These are phyloP conservation scores for Neofusicoccum laricinum DNA, from an alignment of 2,329 filamentous ascomycete species.

Conservation along the genomic window DNA sequence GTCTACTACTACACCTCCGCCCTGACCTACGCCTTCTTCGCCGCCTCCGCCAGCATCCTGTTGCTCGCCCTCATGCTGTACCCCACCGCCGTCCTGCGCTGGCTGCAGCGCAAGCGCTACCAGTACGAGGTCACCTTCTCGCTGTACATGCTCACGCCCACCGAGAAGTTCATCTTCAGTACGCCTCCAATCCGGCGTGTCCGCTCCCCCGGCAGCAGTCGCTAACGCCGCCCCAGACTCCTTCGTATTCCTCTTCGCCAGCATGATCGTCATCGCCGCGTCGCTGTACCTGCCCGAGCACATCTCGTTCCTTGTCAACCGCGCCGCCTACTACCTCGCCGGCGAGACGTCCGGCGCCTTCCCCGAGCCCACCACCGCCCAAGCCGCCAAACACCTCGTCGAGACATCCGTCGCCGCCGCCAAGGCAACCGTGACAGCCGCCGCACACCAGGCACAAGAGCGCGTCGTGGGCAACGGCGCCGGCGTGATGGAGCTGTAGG, in stretches of 20 bases:
- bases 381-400: neutral
- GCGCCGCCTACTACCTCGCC: constrained; percentile 92
- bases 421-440: neutral
- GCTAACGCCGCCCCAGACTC: constrained; percentile 61
- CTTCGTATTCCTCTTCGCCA: constrained; percentile 83
- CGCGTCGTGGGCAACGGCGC: constrained; percentile 2
- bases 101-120: constrained; percentile 93
- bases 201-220: neutral
- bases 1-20: constrained; percentile 28
- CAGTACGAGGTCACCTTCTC: constrained; percentile 97
- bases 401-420: neutral
- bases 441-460: neutral
- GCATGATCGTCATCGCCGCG: constrained; percentile 80
- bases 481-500: constrained; percentile 7
- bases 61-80: constrained; percentile 45
- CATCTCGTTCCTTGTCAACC: constrained; percentile 74
- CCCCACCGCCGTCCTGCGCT: constrained; percentile 64
- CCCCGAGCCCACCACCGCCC: neutral
- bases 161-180: constrained; percentile 98
- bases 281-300: constrained; percentile 94
- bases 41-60: constrained; percentile 30
- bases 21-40: constrained; percentile 35
- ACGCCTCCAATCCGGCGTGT: constrained; percentile 35
- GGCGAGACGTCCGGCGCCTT: constrained; percentile 55
- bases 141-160: constrained; percentile 94